Evolutionary conservation across 1,139 yeast species (phyloP).

Genomic region (Suhomyces chickasaworum): DNA sequence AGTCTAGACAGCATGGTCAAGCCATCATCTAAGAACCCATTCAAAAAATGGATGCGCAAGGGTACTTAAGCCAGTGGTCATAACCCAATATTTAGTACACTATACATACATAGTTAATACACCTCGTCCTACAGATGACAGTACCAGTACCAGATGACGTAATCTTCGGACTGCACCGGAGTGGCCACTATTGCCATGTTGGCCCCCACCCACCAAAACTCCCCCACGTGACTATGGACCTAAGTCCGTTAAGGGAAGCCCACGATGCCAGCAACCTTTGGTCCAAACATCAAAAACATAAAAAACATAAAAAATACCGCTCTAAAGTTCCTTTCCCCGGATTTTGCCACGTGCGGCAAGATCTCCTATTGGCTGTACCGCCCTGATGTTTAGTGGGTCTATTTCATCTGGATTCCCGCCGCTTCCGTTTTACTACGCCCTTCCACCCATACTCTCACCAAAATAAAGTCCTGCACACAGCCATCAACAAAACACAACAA

Average conservation of each 20-base stretch:
- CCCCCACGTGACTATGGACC: not conserved
- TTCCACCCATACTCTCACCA: not conserved
- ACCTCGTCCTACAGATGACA: not conserved
- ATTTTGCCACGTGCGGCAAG: not conserved
- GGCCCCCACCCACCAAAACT: too few relatives aligned
- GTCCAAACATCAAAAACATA: too few relatives aligned
- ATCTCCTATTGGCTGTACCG: not conserved
- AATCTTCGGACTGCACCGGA: conserved; percentile 3
- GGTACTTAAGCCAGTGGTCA: not conserved
- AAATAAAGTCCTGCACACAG: conserved; percentile 10
- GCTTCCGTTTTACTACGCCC: conserved; percentile 2
- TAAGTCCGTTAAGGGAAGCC: not conserved
- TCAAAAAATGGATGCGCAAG: conserved; percentile 40
- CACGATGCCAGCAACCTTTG: not conserved
- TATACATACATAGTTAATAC: not conserved
- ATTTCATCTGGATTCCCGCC: not conserved
- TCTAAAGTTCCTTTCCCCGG: not conserved
- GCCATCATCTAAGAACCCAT: conserved; percentile 33
- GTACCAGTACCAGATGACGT: not conserved
- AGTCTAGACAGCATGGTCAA: conserved; percentile 28
- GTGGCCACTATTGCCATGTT: not conserved
- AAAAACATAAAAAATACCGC: too few relatives aligned
- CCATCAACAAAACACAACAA: conserved; percentile 10
- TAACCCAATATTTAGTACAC: not conserved
- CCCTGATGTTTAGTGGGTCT: not conserved